Percentiles rank a stretch among this genome's conserved stretches.
Evolutionary conservation across 2,329 filamentous ascomycete species (phyloP).

Genomic region (Orbilia brochopaga): DNA sequence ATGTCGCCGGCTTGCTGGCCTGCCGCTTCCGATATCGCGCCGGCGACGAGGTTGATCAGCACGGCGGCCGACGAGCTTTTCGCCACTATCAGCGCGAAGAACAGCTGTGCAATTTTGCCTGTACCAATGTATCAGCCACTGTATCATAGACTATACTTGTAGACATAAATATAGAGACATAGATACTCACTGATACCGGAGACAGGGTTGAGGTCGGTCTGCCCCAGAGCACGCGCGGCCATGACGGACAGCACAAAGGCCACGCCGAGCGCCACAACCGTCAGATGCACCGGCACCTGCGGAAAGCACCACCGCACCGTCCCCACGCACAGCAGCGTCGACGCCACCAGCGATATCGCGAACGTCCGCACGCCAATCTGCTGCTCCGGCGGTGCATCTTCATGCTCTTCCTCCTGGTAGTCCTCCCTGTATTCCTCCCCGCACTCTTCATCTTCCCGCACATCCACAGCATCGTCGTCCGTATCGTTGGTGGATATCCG

Average conservation of each 20-base stretch:
- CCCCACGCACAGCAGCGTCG: conserved; percentile 77
- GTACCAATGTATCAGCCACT: conserved; percentile 66
- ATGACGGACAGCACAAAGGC: conserved; percentile 80
- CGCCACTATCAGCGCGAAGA: conserved; percentile 90
- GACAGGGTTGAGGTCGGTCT: conserved; percentile 39
- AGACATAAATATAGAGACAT: conserved; percentile 83
- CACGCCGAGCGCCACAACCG: conserved; percentile 78
- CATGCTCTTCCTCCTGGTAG: conserved; percentile 62
- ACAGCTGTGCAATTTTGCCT: conserved; percentile 91
- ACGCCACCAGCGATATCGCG: conserved; percentile 74
- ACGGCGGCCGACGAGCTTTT: conserved; percentile 80
- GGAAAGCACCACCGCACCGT: conserved; percentile 86
- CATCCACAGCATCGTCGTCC: conserved; percentile 50
- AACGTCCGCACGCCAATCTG: conserved; percentile 76
- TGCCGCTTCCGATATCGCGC: conserved; percentile 82
- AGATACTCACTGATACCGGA: conserved; percentile 58
- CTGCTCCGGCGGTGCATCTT: conserved; percentile 83
- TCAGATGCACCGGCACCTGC: conserved; percentile 78
- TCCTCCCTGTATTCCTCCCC: conserved; percentile 66
- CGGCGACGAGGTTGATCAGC: conserved; percentile 93
- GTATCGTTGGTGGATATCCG: conserved; percentile 45
- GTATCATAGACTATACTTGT: conserved; percentile 93
- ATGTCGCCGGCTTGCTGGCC: conserved; percentile 94
- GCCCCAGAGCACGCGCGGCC: conserved; percentile 71
- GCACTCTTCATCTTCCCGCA: conserved; percentile 44